Base-by-base conservation (phyloP, 768 basidiomycete species). In the Serendipita indica region DNA sequence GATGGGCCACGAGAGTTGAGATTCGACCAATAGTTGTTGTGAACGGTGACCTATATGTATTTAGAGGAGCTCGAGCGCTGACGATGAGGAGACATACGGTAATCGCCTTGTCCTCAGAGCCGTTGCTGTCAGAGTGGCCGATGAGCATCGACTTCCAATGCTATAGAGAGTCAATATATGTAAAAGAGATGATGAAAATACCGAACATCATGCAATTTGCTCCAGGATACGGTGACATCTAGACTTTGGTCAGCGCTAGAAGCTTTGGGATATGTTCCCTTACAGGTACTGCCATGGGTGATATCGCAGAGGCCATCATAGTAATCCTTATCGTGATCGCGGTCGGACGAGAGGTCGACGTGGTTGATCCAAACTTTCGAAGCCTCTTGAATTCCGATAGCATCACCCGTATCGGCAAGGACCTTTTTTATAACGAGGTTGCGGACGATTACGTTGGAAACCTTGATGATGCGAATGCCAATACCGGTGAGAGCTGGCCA, bases 341-440 rank as follows among this genome's bases (percentile, higher is more conserved):
- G 65, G 68, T 75, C 75, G 27, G 71, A 72, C 39, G 73, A 74
- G 58, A 76, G 68, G 64, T 76, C 75, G 57, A 67, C 63, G 58
- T 76, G 75, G 66, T 76, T 74, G 57, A 76, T 60, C 74, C 74
- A 76, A n/a, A 76, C 73, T 59, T 72, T 68, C 57, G 64, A 65
- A 10, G 75, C 63, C 14, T 67, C 63, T 58, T 75, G 74, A 56
- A 75, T 69, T 28, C 72, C 75, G 33, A 77, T 68, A 30, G 74
- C 74, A 65, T 77, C 76, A 33, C 76, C 76, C 56, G 70, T 72
- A 1, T 60, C 63, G 25, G 75, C 75, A 1, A 76, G 65, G 28
- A 77, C 76, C 65, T 76, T 77, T 30, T 73, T 72, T 57, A 77
- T 73, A 62, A 74, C 76, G 65, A 77, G 66, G 62, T 77, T 77